Evolutionary conservation across 345 rosid genomes (phyloP), one percentile per base, ranked within the genome.

Genomic region (Mangifera indica): DNA sequence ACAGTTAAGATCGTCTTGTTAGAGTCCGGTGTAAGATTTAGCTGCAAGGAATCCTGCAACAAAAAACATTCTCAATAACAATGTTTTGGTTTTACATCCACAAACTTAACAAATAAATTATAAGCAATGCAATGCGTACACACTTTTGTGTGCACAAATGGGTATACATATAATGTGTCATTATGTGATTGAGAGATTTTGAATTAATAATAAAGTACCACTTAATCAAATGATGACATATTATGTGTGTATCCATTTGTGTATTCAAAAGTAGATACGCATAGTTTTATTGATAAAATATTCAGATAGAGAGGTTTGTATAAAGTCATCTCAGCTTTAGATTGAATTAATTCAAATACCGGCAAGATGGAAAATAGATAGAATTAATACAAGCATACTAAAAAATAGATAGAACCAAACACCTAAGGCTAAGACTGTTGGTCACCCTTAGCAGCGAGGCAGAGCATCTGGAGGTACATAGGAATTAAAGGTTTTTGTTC

Each of bases 1-100:
- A 93, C 73, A 58, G 89, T 86, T 77, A 93, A 61, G 57, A 74
- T 58, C 70, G 89, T 87, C 81, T 73, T 86, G 88, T 91, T 86
- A 18, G 79, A 79, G 76, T 82, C 84, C 24, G 87, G 81, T 37
- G 93, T 86, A 79, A 93, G 79, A 84, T 84, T 83, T 82, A 90
- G 76, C 80, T 85, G 89, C 86, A 80, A 71, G 44, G 76, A 68
- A 71, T 78, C 66, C 90, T 86, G 88, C 71, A 79, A 77, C 42
- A 74, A 18, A 13, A n/a, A 72, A 54, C 72, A 69, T 66, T 66
- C 45, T 11, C 32, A 32, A 29, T 48, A 60, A 55, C 15, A 3
- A 15, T 7, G 20, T 59, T 42, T 58, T 59, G 37, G 49, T 40
- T n/a, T 44, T 26, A 37, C 42, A 37, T 37, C 8, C 42, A 37